Evolutionary conservation across 2,329 filamentous ascomycete genomes (phyloP), one percentile per base, ranked within the genome.

Genomic region (Neopestalotiopsis sp.): DNA sequence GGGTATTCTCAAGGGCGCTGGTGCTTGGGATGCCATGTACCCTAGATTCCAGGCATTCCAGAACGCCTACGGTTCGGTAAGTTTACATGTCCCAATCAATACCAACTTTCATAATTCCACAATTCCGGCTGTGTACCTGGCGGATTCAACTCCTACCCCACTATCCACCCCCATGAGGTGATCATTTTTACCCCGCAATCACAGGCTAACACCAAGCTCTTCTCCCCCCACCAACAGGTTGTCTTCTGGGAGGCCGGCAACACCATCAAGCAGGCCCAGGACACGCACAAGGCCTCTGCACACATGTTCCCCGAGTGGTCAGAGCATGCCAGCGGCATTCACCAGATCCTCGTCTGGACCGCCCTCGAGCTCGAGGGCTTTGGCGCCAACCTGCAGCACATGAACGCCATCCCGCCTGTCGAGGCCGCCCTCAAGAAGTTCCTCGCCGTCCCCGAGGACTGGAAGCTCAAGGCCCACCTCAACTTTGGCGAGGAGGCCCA

Each of bases 351-450:
- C 7, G 66, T 71, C 34, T 75, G 73, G 73, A 74, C 72, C 1
- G 74, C 73, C n/a, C 67, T 74, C 0, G 71, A 74, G 68, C 67
- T 75, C 6, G 74, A 75, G 28, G 73, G 74, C 4, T 63, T 75
- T n/a, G 72, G 73, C 5, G 74, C 72, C 70, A 74, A 74, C 70
- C 69, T 75, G 62, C 74, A 75, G 71, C 74, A 75, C 70, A 61
- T 73, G 68, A 66, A 66, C 14, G 70, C 71, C n/a, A 72, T 76
- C 24, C 74, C 73, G 4, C 73, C 73, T 1, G 71, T 72, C 30
- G 70, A 74, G 66, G 71, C 70, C 38, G 73, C 69, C 34, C 49
- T 75, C 1, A 70, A 71, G 65, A 69, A 73, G 62, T 74, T 72
- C 65, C 53, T 68, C 14, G 67, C 45, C 3, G 71, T 75, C 5